Evolutionary conservation across 2,329 filamentous ascomycete species (phyloP).

Genomic region (Colletotrichum navitas): DNA sequence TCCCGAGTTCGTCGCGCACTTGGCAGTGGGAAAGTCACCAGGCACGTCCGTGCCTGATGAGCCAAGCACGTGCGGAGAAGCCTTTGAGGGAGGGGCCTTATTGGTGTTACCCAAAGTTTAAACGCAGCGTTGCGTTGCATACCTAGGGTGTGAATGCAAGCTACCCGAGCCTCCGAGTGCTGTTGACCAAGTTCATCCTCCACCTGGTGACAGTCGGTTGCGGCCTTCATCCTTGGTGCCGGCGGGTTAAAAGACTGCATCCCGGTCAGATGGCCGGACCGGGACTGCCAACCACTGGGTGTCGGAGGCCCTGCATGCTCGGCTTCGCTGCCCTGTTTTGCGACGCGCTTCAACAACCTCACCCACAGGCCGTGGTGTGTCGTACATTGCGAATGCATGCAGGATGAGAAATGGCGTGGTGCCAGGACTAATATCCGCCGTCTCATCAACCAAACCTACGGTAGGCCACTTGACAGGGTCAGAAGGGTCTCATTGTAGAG

Average conservation of each 20-base stretch:
- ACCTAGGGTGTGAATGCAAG: not conserved
- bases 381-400: not conserved
- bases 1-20: constrained; percentile 29
- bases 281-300: not conserved
- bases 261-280: not conserved
- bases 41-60: constrained; percentile 22
- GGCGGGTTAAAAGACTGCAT: constrained; percentile 6
- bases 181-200: not conserved
- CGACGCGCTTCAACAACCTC: not conserved
- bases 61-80: constrained; percentile 32
- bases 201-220: not conserved
- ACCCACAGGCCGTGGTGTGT: not conserved
- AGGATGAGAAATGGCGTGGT: constrained; percentile 6
- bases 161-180: constrained; percentile 12
- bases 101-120: constrained; percentile 21
- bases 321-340: constrained; percentile 18
- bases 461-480: constrained; percentile 24
- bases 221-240: constrained; percentile 1
- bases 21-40: constrained; percentile 24
- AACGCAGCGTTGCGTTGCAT: constrained; percentile 31
- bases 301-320: constrained; percentile 13
- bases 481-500: constrained; percentile 16
- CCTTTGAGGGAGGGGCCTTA: constrained; percentile 15
- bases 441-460: not conserved
- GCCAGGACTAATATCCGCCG: not conserved